Conservation (phyloP, 768 basidiomycete genomes). For the Leccinum uliginosum region DNA sequence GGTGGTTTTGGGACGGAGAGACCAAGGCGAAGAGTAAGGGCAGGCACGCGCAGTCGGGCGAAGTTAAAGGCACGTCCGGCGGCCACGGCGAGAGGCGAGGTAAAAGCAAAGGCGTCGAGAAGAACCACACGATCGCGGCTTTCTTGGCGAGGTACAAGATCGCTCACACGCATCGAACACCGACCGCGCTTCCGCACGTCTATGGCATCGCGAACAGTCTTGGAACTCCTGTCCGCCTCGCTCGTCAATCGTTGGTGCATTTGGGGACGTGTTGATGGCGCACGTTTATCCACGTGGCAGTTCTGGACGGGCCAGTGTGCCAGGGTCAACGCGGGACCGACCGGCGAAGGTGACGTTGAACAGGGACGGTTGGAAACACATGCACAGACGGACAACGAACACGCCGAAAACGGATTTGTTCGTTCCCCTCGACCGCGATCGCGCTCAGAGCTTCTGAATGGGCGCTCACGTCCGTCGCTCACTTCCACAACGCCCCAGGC, state of each 20-base stretch:
- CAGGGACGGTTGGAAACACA: constrained; percentile 2
- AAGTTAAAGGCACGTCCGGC: background rate
- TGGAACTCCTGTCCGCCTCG: constrained; percentile 13
- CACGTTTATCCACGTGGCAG: constrained; percentile 3
- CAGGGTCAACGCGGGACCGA: background rate
- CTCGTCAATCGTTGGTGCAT: constrained; percentile 18
- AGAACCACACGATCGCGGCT: background rate
- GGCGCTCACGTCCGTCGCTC: background rate
- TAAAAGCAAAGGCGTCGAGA: constrained; percentile 8
- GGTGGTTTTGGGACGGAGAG: constrained; percentile 69
- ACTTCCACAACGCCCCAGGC: too few species aligned
- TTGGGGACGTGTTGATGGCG: constrained; percentile 14
- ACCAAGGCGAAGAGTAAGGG: background rate
- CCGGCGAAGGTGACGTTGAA: constrained; percentile 5
- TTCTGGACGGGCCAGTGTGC: background rate
- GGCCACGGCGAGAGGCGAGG: background rate
- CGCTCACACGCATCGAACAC: background rate
- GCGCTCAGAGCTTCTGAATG: background rate
- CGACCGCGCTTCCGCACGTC: background rate
- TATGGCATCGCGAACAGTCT: background rate
- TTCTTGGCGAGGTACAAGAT: background rate
- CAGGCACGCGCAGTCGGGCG: background rate
- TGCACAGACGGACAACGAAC: constrained; percentile 2
- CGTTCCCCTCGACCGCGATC: background rate
- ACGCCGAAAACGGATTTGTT: background rate